phyloP scores from a whole-genome alignment of 2,329 filamentous ascomycete genomes.

The Pseudogymnoascus sp. region DNA sequence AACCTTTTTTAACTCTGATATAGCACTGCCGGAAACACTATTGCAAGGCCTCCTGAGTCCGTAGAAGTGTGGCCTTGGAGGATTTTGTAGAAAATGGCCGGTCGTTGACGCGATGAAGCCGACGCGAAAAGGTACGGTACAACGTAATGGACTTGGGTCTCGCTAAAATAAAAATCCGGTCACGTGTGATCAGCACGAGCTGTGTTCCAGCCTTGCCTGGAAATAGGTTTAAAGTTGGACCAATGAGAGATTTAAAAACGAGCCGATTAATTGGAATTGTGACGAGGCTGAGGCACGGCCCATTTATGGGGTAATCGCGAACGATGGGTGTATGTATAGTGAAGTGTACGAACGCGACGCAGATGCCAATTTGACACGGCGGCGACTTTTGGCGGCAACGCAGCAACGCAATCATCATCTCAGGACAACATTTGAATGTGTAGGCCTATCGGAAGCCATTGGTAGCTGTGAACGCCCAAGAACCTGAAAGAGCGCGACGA shows the following conservation, averaged over 20 bases:
- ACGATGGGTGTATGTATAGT: not conserved
- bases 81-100: not conserved
- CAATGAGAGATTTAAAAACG: not conserved
- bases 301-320: not conserved
- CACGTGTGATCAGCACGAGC: not conserved
- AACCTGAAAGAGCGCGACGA: not conserved
- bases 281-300: not conserved
- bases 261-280: not conserved
- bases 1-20: not conserved
- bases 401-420: not conserved
- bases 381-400: not conserved
- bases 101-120: conserved; percentile 6
- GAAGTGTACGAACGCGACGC: not conserved
- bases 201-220: conserved; percentile 1
- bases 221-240: not conserved
- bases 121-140: conserved; percentile 8
- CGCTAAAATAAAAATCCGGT: conserved; percentile 6
- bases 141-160: not conserved
- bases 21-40: not conserved
- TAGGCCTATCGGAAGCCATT: not conserved
- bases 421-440: not conserved
- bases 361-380: not conserved
- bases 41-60: not conserved
- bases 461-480: not conserved
- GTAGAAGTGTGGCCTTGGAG: not conserved